Evolutionary conservation across 495 filamentous ascomycete species (phyloP).

Genomic region (Penicillium nucicola): DNA sequence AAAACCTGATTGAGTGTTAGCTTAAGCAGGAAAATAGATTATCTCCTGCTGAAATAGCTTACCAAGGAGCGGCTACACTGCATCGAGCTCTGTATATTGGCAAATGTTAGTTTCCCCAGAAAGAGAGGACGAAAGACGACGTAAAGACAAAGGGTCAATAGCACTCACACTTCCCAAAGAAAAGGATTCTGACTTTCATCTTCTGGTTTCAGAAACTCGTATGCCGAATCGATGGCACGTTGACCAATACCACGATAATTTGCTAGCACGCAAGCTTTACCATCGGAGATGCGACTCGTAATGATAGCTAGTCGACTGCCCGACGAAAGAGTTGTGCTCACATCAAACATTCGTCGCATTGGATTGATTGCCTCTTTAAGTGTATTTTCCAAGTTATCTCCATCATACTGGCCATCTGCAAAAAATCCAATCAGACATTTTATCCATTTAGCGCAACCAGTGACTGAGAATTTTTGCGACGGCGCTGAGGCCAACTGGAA

Average conservation of each 20-base stretch:
- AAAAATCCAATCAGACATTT: constrained; percentile 1
- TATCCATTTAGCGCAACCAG: not conserved
- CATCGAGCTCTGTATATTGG: constrained; percentile 8
- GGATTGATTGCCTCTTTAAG: constrained; percentile 6
- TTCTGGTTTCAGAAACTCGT: constrained; percentile 13
- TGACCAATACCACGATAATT: constrained; percentile 16
- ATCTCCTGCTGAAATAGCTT: not conserved
- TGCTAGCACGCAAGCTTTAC: constrained; percentile 14
- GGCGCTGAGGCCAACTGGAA: constrained; percentile 1
- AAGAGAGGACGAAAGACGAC: not conserved
- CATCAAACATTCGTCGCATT: constrained; percentile 12
- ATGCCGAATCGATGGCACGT: constrained; percentile 3
- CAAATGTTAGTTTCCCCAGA: not conserved
- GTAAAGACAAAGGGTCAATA: not conserved
- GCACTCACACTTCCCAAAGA: constrained; percentile 17
- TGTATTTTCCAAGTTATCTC: not conserved
- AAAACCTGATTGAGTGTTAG: constrained; percentile 22
- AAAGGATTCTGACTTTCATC: constrained; percentile 7
- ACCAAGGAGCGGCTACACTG: constrained; percentile 21
- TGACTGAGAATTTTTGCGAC: not conserved
- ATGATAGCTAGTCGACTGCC: constrained; percentile 15
- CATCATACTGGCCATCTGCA: constrained; percentile 12
- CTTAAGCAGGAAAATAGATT: not conserved
- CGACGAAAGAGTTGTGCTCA: not conserved
- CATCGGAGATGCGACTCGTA: constrained; percentile 17